Evolutionary conservation across 345 rosid genomes (phyloP).

Genomic region (Lepidium aucheri): DNA sequence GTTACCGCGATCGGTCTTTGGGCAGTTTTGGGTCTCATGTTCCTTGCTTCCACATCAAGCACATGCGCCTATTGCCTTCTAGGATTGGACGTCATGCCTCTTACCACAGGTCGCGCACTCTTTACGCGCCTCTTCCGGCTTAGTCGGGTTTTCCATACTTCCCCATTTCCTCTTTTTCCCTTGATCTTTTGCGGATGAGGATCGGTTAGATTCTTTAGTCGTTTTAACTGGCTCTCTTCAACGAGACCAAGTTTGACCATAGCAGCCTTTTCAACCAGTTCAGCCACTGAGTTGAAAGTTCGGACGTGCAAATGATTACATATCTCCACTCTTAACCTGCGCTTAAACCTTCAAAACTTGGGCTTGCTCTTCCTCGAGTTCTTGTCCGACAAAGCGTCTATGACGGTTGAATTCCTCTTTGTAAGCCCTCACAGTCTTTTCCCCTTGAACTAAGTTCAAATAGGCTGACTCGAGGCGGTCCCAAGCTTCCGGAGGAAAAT

Average conservation of each 20-base stretch:
- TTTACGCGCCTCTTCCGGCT: background rate
- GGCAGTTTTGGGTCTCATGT: background rate
- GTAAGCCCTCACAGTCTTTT: background rate
- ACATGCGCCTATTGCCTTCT: background rate
- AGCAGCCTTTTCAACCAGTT: background rate
- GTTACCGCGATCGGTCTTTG: background rate
- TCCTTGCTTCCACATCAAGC: no score
- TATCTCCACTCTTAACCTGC: background rate
- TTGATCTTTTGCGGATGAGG: fast-evolving
- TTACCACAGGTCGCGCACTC: background rate
- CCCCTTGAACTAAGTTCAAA: background rate
- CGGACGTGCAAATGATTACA: background rate
- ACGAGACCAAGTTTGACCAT: background rate
- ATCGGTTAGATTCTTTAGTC: no score
- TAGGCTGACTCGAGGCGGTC: background rate
- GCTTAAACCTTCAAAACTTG: background rate
- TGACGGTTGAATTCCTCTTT: no score
- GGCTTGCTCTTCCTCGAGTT: background rate
- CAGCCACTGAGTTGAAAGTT: background rate
- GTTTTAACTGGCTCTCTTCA: background rate
- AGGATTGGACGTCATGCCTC: background rate
- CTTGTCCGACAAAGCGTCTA: background rate
- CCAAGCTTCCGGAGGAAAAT: background rate
- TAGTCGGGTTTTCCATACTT: background rate
- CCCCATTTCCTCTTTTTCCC: background rate